Evolutionary conservation across 2,329 filamentous ascomycete genomes (phyloP).

Genomic region (Diplodia corticola): DNA sequence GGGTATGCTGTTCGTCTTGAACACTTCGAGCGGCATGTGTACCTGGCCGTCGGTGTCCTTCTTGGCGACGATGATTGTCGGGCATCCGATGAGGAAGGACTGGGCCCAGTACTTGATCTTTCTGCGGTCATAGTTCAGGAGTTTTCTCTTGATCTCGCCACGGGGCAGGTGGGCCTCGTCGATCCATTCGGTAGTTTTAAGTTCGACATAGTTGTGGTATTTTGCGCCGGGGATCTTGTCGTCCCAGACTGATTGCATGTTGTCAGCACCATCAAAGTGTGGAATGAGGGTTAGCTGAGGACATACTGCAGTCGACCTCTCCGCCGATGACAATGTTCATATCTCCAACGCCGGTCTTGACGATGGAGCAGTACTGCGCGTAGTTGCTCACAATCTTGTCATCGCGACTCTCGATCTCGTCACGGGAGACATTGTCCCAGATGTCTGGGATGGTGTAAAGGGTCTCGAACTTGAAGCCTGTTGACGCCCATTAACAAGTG

Average conservation of each 20-base stretch:
- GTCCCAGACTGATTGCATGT: constrained; percentile 67
- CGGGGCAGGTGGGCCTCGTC: constrained; percentile 35
- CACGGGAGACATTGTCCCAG: constrained; percentile 71
- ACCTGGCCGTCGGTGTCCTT: constrained; percentile 63
- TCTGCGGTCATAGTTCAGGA: constrained; percentile 80
- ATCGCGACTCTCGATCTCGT: constrained; percentile 76
- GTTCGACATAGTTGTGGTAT: constrained; percentile 84
- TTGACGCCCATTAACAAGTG: constrained; percentile 29
- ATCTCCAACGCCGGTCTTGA: constrained; percentile 81
- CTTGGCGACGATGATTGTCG: constrained; percentile 79
- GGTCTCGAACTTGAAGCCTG: constrained; percentile 89
- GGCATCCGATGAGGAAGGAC: constrained; percentile 89
- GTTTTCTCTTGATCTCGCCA: constrained; percentile 59
- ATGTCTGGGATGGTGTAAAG: constrained; percentile 72
- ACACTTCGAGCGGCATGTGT: constrained; percentile 62
- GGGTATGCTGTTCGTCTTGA: constrained; percentile 78
- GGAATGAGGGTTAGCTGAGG: constrained; percentile 21
- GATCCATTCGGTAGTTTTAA: constrained; percentile 84
- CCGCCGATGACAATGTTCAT: constrained; percentile 78
- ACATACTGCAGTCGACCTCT: constrained; percentile 83
- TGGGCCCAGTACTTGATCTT: constrained; percentile 96
- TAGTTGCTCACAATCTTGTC: constrained; percentile 78
- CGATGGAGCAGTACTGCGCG: constrained; percentile 93
- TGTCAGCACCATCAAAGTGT: constrained; percentile 23
- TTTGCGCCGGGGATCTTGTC: constrained; percentile 67